Evolutionary conservation across 495 filamentous ascomycete genomes (phyloP).

Genomic region (Tuber aestivum): DNA sequence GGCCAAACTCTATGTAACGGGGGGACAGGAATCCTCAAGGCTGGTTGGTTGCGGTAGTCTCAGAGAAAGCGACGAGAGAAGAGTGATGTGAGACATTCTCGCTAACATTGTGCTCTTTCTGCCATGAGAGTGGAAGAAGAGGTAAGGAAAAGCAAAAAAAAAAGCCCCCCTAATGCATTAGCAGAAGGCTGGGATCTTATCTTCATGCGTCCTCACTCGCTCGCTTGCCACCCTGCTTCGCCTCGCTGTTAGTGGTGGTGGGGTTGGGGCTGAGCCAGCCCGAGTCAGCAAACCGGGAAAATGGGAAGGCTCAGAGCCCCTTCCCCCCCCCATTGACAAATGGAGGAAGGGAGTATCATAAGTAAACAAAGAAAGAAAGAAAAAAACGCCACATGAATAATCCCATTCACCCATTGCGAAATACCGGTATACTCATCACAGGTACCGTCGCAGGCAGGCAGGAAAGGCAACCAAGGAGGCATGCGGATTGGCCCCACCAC

Average conservation of each 20-base stretch:
- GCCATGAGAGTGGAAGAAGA: not conserved
- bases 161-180: not conserved
- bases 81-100: not conserved
- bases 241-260: not conserved
- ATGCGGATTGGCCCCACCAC: not conserved
- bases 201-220: not conserved
- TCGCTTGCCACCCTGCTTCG: not conserved
- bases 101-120: not conserved
- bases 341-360: not conserved
- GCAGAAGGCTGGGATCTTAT: not conserved
- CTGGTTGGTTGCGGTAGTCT: not conserved
- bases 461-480: too few species aligned
- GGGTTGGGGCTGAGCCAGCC: not conserved
- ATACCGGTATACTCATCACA: not conserved
- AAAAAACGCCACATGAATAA: not conserved
- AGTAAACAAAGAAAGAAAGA: not conserved
- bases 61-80: not conserved
- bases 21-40: not conserved
- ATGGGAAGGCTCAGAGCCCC: too few species aligned
- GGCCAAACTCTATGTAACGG: not conserved
- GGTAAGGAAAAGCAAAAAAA: too few species aligned
- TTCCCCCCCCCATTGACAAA: too few species aligned
- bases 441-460: not conserved
- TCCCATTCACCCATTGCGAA: not conserved
- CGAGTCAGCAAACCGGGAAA: not conserved